A percentile compares a stretch with the other conserved stretches of the same genome.
These are phyloP conservation scores for Abortiporus biennis DNA, from an alignment of 1,284 basidiomycete species.

Conservation along the genomic window DNA sequence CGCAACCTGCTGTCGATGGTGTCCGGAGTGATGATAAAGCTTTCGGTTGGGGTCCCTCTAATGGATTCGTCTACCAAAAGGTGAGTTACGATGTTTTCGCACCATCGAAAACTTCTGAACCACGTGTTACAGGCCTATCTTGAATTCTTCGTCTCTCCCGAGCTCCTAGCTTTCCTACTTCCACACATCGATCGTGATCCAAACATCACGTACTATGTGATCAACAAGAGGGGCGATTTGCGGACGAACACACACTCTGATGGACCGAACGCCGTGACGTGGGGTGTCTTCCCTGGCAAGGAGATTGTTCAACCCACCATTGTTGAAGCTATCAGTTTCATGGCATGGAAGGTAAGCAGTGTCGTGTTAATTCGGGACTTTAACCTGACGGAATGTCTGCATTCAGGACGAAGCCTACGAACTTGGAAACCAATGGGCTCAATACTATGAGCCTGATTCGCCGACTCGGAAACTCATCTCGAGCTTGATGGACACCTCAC, in stretches of 20 bases:
- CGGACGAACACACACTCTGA: conserved; percentile 89
- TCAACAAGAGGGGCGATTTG: conserved; percentile 88
- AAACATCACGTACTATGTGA: conserved; percentile 95
- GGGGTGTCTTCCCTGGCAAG: conserved; percentile 98
- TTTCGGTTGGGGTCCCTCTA: conserved; percentile 92
- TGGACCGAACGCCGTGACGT: conserved; percentile 97
- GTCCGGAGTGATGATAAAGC: conserved; percentile 80
- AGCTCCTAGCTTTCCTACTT: conserved; percentile 63
- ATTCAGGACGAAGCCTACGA: conserved; percentile 92
- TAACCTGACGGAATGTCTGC: conserved; percentile 1
- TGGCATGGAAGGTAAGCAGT: conserved; percentile 85
- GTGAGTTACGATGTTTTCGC: conserved; percentile 31
- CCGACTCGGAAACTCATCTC: conserved; percentile 74
- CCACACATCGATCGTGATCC: conserved; percentile 84
- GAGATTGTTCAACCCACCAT: conserved; percentile 98
- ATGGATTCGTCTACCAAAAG: conserved; percentile 98
- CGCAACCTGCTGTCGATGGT: conserved; percentile 96
- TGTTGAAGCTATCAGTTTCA: conserved; percentile 94
- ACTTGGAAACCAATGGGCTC: conserved; percentile 91
- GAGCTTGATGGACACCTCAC: conserved; percentile 74
- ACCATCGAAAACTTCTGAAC: not conserved
- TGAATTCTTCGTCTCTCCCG: conserved; percentile 54
- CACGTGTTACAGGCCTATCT: conserved; percentile 77
- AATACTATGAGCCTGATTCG: conserved; percentile 79
- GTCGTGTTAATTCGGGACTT: conserved; percentile 3